Evolutionary conservation across 805 yeast species (phyloP), one percentile per base, ranked within the genome.

Genomic region (Tetrapisispora nanseiensis): DNA sequence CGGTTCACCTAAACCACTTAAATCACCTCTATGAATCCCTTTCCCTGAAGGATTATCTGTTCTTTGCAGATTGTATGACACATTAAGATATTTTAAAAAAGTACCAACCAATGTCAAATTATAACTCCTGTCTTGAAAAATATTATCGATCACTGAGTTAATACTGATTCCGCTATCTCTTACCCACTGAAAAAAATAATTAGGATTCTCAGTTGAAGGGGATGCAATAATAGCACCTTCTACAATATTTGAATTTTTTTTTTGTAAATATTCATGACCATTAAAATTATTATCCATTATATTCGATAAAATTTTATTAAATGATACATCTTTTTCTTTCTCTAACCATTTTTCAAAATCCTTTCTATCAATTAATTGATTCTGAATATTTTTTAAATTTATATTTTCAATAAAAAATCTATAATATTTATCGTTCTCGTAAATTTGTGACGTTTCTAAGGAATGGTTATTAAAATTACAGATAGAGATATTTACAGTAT

Each of bases 151-250:
- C 38, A 90, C 63, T 0, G 94, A 69, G 43, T 75, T 74, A 33
- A 82, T 70, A 0, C 95, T 79, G 40, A 90, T 74, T 0, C 96
- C 96, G 26, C 87, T 78, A 59, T 90, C 97, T 56, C 97, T 72
- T 4, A 77, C 72, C 97, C 97, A 90, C 56, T 84, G 95, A 55
- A 74, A 90, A 54, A 76, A 87, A 62, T 90, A 90, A 62, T 90
- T 73, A 1, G 97, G 97, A 20, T 68, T 49, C 0, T 40, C 6
- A 40, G 61, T 74, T 1, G 95, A 86, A 7, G 95, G 95, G 7
- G 92, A 78, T 1, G 97, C 97, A 49, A 89, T 71, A 5, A 86
- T 82, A 2, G 76, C 84, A 24, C 97, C 97, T 34, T 40, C 34
- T 3, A 30, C 4, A 1, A 41, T 29, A 27, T 39, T 27, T 6